phyloP scores from a whole-genome alignment of 331 rosid genomes.

The Acacia concinna region DNA sequence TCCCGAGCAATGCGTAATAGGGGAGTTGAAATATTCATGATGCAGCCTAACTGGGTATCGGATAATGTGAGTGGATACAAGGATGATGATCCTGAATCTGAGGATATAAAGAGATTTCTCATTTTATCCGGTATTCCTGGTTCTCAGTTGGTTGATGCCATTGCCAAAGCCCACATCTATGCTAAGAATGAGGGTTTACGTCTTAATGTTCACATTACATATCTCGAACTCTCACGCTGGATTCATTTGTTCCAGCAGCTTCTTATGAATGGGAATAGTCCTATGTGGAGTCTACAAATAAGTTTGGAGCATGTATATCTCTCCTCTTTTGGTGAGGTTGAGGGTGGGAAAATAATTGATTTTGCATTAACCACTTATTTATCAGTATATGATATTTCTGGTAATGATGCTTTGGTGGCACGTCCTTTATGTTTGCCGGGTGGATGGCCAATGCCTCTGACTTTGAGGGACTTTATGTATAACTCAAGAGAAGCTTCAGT shows the following conservation, averaged over 20 bases:
- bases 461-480: slow-evolving; percentile 55
- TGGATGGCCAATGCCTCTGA: slow-evolving; percentile 79
- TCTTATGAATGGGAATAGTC: slow-evolving; percentile 67
- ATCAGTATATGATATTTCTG: slow-evolving; percentile 27
- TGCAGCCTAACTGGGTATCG: slow-evolving; percentile 74
- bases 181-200: slow-evolving; percentile 65
- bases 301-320: slow-evolving; percentile 91
- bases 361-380: slow-evolving; percentile 57
- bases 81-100: slow-evolving; percentile 45
- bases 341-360: slow-evolving; percentile 48
- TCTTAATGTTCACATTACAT: slow-evolving; percentile 49
- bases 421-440: slow-evolving; percentile 64
- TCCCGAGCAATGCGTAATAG: slow-evolving; percentile 98
- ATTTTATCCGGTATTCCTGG: slow-evolving; percentile 64
- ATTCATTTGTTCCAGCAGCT: slow-evolving; percentile 78
- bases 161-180: slow-evolving; percentile 76
- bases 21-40: slow-evolving; percentile 91
- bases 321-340: slow-evolving; percentile 68
- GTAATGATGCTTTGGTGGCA: slow-evolving; percentile 23
- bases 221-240: slow-evolving; percentile 91
- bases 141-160: slow-evolving; percentile 57
- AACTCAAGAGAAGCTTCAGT: slow-evolving; percentile 63
- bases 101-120: slow-evolving; percentile 70
- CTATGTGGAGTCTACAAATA: slow-evolving; percentile 76
- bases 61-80: slow-evolving; percentile 37